These are phyloP conservation scores for Rehmannia glutinosa DNA, from an alignment of 257 asterid genomes.

Conservation along the genomic window DNA sequence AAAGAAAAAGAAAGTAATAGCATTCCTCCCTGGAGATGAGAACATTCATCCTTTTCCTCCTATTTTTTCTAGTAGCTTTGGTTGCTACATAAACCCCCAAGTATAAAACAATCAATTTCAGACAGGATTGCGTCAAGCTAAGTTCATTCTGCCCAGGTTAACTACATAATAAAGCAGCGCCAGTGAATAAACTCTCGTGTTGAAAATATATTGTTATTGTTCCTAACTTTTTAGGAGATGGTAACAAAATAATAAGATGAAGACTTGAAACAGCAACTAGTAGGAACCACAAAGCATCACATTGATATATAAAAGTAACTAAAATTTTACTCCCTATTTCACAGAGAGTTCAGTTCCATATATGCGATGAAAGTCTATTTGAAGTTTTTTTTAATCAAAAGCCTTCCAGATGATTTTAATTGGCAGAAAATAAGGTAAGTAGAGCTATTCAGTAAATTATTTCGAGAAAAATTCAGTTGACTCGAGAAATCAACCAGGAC, in stretches of 20 bases:
- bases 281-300: not conserved
- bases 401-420: not conserved
- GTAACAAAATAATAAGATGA: not conserved
- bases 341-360: not conserved
- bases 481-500: not conserved
- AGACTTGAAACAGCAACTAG: not conserved
- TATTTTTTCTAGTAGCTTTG: not conserved
- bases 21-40: not conserved
- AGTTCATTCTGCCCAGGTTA: not conserved
- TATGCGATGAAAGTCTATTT: not conserved
- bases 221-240: not conserved
- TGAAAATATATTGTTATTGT: not conserved
- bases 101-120: not conserved
- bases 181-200: not conserved
- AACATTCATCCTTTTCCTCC: not conserved
- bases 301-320: not conserved
- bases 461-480: not conserved
- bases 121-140: not conserved
- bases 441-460: not conserved
- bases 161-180: not conserved
- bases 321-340: not conserved
- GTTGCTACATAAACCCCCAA: not conserved
- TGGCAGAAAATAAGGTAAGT: not conserved
- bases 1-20: not conserved
- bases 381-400: not conserved